Conservation (phyloP, 805 yeast species). For the Metschnikowia anglica region DNA sequence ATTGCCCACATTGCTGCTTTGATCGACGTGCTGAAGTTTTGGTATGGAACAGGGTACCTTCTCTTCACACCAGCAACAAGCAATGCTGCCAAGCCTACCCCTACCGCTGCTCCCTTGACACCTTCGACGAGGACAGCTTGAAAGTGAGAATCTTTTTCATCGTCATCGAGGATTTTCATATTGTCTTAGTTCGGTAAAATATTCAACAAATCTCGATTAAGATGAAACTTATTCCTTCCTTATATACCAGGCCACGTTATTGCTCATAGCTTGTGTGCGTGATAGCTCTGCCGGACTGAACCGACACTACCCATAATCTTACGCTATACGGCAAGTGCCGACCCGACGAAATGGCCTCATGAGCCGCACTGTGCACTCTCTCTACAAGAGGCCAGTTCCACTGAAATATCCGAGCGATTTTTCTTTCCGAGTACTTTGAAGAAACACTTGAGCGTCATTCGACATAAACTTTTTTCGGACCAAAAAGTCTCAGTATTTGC, state of each 20-base stretch:
- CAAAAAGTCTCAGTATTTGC: too few species aligned
- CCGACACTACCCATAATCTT: constrained; percentile 5
- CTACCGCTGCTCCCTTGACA: constrained; percentile 55
- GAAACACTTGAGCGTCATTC: too few species aligned
- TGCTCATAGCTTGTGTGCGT: background rate
- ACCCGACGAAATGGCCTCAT: constrained; percentile 2
- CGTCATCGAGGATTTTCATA: constrained; percentile 68
- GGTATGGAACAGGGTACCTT: constrained; percentile 48
- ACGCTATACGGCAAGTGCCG: constrained; percentile 3
- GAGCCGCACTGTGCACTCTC: background rate
- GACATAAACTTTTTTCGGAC: too few species aligned
- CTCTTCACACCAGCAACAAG: constrained; percentile 43
- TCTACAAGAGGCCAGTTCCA: background rate
- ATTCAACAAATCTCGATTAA: background rate
- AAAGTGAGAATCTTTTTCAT: constrained; percentile 66
- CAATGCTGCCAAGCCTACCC: constrained; percentile 55
- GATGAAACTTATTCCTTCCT: background rate
- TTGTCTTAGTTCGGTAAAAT: constrained; percentile 11
- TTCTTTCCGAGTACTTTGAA: too few species aligned
- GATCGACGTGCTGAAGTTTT: constrained; percentile 34
- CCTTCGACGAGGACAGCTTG: constrained; percentile 61
- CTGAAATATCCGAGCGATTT: constrained; percentile 1
- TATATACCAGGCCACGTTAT: background rate
- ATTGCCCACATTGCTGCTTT: constrained; percentile 64
- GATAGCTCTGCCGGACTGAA: background rate